Percentiles rank a stretch among this genome's conserved stretches.
Conservation (phyloP, 306 rosid genomes). For the Calophaca sinica region DNA sequence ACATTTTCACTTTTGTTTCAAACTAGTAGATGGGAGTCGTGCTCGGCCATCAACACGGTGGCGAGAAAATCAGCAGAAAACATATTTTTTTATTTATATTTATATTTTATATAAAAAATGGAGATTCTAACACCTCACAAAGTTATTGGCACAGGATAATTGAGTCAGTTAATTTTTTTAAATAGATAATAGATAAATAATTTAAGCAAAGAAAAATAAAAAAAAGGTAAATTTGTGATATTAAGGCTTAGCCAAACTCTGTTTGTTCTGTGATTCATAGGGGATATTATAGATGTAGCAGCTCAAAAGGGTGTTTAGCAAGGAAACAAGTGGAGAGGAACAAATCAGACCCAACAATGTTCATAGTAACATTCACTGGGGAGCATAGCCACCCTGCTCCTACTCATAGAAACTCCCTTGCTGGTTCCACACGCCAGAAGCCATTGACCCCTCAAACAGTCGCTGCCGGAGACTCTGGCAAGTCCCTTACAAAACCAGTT, state of each 20-base stretch:
- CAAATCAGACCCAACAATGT: conserved; percentile 89
- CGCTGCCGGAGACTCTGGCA: conserved; percentile 44
- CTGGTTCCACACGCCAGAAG: conserved; percentile 95
- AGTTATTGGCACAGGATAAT: too few relatives aligned
- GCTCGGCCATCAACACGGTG: too few relatives aligned
- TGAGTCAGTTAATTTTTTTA: too few relatives aligned
- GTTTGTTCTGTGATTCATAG: conserved; percentile 49
- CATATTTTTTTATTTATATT: too few relatives aligned
- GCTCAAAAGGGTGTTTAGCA: conserved; percentile 95
- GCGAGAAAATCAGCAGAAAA: too few relatives aligned
- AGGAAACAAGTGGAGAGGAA: conserved; percentile 94
- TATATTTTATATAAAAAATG: too few relatives aligned
- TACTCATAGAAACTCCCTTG: conserved; percentile 92
- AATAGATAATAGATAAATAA: too few relatives aligned
- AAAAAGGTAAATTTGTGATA: too few relatives aligned
- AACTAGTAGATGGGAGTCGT: neutral
- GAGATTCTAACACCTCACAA: too few relatives aligned
- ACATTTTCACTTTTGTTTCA: neutral
- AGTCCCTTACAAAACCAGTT: conserved; percentile 41
- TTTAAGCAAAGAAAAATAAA: too few relatives aligned
- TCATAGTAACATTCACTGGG: conserved; percentile 90
- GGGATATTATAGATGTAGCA: conserved; percentile 96
- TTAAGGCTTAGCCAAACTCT: too few relatives aligned
- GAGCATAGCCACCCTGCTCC: conserved; percentile 98
- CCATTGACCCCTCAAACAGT: conserved; percentile 44